A percentile compares a stretch with the other conserved stretches of the same genome.
These are phyloP conservation scores for Salix arbutifolia DNA, from an alignment of 345 rosid genomes.

Conservation along the genomic window DNA sequence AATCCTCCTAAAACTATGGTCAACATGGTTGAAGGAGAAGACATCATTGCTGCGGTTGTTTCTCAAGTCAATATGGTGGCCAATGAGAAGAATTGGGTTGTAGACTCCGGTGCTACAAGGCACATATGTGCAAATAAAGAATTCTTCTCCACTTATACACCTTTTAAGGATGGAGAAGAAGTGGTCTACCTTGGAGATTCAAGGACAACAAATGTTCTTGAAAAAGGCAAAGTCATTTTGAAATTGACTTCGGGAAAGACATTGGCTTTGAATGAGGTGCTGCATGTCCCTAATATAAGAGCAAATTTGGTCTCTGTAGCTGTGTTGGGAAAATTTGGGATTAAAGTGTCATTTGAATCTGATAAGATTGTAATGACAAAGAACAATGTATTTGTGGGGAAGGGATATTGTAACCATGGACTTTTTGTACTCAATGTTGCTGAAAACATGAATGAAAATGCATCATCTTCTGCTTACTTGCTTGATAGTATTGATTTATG, in stretches of 20 bases:
- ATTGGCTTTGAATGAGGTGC: no score
- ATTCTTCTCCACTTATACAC: background rate
- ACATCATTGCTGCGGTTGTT: no score
- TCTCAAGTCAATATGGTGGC: no score
- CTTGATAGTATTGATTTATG: background rate
- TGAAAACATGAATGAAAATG: background rate
- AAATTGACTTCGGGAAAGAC: background rate
- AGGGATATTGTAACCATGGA: background rate
- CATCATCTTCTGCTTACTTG: conserved; percentile 7
- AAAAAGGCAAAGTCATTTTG: background rate
- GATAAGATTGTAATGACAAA: background rate
- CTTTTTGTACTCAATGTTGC: background rate
- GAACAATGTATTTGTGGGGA: background rate
- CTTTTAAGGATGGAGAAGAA: background rate
- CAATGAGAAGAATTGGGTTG: background rate
- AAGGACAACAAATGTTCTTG: background rate
- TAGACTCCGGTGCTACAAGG: background rate
- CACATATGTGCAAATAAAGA: background rate
- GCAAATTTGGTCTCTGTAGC: no score
- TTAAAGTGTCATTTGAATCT: background rate
- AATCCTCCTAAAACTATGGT: background rate
- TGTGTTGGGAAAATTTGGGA: no score
- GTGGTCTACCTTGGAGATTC: background rate
- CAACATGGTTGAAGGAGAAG: background rate
- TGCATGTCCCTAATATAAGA: no score